These are phyloP conservation scores for Bombardia bombarda DNA, from an alignment of 495 filamentous ascomycete species.

Conservation along the genomic window DNA sequence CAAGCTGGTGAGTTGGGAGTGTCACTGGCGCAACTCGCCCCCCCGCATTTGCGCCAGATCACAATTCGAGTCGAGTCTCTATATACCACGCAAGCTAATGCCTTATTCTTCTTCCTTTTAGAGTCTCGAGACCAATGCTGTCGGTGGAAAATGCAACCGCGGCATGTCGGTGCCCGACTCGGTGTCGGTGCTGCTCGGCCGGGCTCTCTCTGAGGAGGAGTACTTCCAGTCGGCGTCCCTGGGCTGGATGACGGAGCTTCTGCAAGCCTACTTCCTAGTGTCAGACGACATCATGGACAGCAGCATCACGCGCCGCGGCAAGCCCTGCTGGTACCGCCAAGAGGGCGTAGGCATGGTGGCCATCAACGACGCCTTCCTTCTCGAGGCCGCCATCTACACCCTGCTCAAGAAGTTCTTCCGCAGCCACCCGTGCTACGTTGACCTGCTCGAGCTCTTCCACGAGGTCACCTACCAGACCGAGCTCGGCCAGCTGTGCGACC, in stretches of 20 bases:
- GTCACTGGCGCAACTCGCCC: too few relatives aligned
- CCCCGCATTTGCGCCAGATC: too few relatives aligned
- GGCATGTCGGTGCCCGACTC: slow-evolving; percentile 97
- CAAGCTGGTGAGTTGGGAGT: slow-evolving; percentile 55
- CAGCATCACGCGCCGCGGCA: slow-evolving; percentile 84
- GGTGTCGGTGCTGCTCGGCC: slow-evolving; percentile 64
- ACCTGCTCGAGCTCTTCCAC: slow-evolving; percentile 92
- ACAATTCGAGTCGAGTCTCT: too few relatives aligned
- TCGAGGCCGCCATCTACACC: slow-evolving; percentile 82
- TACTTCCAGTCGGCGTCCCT: slow-evolving; percentile 78
- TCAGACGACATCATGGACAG: slow-evolving; percentile 98
- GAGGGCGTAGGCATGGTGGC: slow-evolving; percentile 85
- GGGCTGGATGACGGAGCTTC: slow-evolving; percentile 94
- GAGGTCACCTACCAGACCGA: slow-evolving; percentile 89
- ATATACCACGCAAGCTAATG: background rate
- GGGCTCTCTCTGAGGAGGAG: slow-evolving; percentile 65
- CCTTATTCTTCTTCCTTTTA: slow-evolving; percentile 24
- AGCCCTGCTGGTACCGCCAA: slow-evolving; percentile 91
- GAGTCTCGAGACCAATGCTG: slow-evolving; percentile 73
- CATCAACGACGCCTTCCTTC: slow-evolving; percentile 97
- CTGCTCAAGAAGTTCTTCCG: slow-evolving; percentile 92
- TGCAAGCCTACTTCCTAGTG: slow-evolving; percentile 98
- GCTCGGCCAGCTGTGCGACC: slow-evolving; percentile 85
- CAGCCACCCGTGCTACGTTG: slow-evolving; percentile 73
- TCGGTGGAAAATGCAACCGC: slow-evolving; percentile 96